A percentile compares a stretch with the other conserved stretches of the same genome.
These are phyloP conservation scores for Tagetes erecta DNA, from an alignment of 129 eudicot genomes.

Conservation along the genomic window DNA sequence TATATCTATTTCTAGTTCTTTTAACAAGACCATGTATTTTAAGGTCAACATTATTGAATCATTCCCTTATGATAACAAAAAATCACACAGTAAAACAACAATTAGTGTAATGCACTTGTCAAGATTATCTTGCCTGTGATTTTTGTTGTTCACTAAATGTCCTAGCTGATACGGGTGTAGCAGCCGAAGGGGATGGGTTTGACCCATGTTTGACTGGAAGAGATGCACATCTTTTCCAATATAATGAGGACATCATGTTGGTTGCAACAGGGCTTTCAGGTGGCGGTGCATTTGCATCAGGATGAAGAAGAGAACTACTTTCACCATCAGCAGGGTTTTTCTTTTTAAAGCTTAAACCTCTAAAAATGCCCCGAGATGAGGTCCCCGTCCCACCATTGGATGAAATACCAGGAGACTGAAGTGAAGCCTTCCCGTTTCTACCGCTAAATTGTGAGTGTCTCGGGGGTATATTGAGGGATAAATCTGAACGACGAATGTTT, in stretches of 20 bases:
- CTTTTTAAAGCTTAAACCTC: conserved; percentile 77
- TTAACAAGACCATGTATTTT: not conserved
- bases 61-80: too few species aligned
- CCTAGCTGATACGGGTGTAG: conserved; percentile 66
- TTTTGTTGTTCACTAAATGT: conserved; percentile 53
- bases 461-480: conserved; percentile 79
- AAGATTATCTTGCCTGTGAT: conserved; percentile 39
- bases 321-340: conserved; percentile 51
- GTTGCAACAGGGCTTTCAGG: conserved; percentile 53
- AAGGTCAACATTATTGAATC: too few species aligned
- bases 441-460: conserved; percentile 48
- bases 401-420: conserved; percentile 51
- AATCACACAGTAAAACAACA: not conserved
- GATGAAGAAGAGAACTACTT: conserved; percentile 71
- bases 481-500: conserved; percentile 40
- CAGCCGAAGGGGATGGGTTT: conserved; percentile 50
- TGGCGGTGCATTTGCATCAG: conserved; percentile 34
- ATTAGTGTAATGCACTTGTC: not conserved
- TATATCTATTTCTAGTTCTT: not conserved
- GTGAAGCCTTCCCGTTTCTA: conserved; percentile 47
- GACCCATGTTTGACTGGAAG: conserved; percentile 78
- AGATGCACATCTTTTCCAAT: conserved; percentile 64
- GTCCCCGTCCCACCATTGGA: conserved; percentile 46
- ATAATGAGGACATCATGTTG: conserved; percentile 32
- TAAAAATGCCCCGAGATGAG: conserved; percentile 55